A percentile compares a stretch with the other conserved stretches of the same genome.
Evolutionary conservation across 2,329 filamentous ascomycete genomes (phyloP).

Genomic region (Xylaria sp.): DNA sequence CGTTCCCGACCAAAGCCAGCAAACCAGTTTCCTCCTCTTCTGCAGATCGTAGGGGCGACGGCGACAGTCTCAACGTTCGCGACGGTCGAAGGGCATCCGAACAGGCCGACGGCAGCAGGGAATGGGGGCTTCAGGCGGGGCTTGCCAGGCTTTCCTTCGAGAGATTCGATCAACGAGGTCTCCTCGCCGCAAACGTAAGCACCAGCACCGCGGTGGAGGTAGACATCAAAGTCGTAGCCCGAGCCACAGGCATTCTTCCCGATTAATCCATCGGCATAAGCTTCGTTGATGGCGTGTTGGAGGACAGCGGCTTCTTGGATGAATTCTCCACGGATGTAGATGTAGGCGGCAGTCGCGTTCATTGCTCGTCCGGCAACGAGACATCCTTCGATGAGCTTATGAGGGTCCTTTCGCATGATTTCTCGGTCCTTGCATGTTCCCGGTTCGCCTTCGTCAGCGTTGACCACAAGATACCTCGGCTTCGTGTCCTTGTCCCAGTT

Average conservation of each 20-base stretch:
- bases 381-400: constrained; percentile 98
- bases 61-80: constrained; percentile 98
- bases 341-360: constrained; percentile 98
- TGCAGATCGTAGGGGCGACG: constrained; percentile 93
- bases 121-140: constrained; percentile 98
- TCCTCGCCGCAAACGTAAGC: constrained; percentile 99
- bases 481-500: constrained; percentile 98
- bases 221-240: constrained; percentile 98
- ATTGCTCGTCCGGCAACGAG: constrained; percentile 94
- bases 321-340: constrained; percentile 99
- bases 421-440: constrained; percentile 99
- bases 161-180: constrained; percentile 95
- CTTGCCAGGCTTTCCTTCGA: constrained; percentile 98
- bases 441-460: constrained; percentile 97
- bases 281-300: constrained; percentile 95
- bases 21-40: constrained; percentile 92
- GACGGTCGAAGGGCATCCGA: constrained; percentile 96
- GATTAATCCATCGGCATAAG: constrained; percentile 91
- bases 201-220: constrained; percentile 93
- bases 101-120: constrained; percentile 94
- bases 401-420: constrained; percentile 99
- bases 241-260: constrained; percentile 98
- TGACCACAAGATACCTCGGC: constrained; percentile 95
- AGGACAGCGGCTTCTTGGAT: constrained; percentile 93
- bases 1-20: constrained; percentile 91